Conservation (phyloP, 805 yeast genomes). For the Zygosaccharomyces siamensis region DNA sequence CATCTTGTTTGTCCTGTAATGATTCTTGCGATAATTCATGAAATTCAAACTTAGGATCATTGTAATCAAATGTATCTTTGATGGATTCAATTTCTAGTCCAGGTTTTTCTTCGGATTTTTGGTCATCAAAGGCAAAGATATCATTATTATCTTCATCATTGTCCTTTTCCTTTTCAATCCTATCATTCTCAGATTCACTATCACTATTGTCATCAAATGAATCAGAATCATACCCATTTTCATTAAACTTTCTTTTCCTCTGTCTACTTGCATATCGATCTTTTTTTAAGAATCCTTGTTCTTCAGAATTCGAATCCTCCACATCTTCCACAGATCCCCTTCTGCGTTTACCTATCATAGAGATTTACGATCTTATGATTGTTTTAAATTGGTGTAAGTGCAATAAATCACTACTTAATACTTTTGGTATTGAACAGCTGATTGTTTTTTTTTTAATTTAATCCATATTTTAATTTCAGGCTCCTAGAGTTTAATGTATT, state of each 20-base stretch:
- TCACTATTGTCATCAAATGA: conserved; percentile 11
- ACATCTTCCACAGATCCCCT: background rate
- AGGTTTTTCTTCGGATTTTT: conserved; percentile 5
- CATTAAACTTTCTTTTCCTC: conserved; percentile 3
- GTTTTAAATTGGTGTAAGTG: background rate
- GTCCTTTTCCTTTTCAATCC: background rate
- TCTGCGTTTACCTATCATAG: background rate
- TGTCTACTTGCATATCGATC: conserved; percentile 3
- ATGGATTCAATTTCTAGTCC: conserved; percentile 3
- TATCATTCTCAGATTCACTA: conserved; percentile 5
- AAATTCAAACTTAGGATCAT: conserved; percentile 5
- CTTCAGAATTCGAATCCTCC: conserved; percentile 4
- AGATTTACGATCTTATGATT: background rate
- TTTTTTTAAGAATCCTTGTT: conserved; percentile 3
- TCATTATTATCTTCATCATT: conserved; percentile 32
- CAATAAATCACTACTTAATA: background rate
- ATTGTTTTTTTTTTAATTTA: background rate
- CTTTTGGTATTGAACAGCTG: background rate
- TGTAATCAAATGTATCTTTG: conserved; percentile 25
- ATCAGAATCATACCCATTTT: conserved; percentile 12
- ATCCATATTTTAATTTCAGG: background rate
- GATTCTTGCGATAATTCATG: conserved; percentile 26
- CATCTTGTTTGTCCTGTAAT: conserved; percentile 20
- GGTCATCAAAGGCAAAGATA: conserved; percentile 39
- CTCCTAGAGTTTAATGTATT: background rate